Evolutionary conservation across 257 asterid genomes (phyloP).

Genomic region (Jacaranda mimosifolia): DNA sequence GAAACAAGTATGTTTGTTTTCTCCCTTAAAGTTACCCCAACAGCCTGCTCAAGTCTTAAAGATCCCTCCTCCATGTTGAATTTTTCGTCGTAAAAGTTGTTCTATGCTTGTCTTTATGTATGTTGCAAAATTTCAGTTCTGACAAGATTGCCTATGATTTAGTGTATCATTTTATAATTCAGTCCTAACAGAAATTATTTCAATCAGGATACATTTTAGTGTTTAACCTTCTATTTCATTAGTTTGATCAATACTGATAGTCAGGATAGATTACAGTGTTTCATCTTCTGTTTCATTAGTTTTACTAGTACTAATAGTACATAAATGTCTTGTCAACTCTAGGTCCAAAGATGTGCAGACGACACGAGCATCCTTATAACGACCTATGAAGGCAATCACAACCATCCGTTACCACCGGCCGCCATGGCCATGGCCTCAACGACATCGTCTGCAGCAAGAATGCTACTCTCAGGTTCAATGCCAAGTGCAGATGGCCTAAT

Average conservation of each 20-base stretch:
- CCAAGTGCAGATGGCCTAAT: constrained; percentile 83
- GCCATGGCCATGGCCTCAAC: constrained; percentile 98
- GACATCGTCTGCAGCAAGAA: constrained; percentile 90
- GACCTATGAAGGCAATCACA: constrained; percentile 94
- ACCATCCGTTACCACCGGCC: constrained; percentile 94
- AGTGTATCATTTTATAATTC: too few species aligned
- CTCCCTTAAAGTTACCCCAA: neutral
- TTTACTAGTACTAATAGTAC: neutral
- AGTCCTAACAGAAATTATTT: too few species aligned
- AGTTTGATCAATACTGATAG: too few species aligned
- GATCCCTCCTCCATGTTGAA: too few species aligned
- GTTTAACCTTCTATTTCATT: too few species aligned
- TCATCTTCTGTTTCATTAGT: neutral
- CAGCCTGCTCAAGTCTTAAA: neutral
- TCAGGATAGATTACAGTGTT: too few species aligned
- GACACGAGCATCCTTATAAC: constrained; percentile 78
- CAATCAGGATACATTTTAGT: neutral
- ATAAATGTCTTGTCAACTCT: neutral
- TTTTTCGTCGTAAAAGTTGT: neutral
- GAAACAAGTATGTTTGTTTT: constrained; percentile 68
- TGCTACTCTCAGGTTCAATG: constrained; percentile 94
- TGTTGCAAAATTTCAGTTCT: too few species aligned
- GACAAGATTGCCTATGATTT: too few species aligned
- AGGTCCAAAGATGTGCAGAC: constrained; percentile 96
- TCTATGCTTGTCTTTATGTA: neutral